These are phyloP conservation scores for Malus hybrid DNA, from an alignment of 331 rosid species.

Conservation along the genomic window DNA sequence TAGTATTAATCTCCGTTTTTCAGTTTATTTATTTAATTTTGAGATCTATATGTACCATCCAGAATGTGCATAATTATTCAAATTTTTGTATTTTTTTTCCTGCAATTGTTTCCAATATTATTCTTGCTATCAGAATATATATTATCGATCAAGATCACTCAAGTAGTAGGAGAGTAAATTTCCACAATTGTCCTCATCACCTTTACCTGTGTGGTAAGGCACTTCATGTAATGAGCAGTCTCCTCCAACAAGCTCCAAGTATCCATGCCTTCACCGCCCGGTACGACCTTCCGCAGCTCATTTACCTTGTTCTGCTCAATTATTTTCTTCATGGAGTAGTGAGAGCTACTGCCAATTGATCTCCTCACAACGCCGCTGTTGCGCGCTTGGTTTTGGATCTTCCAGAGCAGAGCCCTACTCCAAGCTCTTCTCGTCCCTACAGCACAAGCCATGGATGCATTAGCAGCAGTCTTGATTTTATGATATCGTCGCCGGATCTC, in stretches of 20 bases:
- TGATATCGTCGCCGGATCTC: constrained; percentile 19
- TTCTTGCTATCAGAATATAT: background rate
- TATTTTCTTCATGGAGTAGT: background rate
- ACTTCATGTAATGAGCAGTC: constrained; percentile 30
- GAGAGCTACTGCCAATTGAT: background rate
- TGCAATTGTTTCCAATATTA: background rate
- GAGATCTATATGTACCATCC: background rate
- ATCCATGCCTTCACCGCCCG: constrained; percentile 33
- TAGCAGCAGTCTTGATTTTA: constrained; percentile 20
- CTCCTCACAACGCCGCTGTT: background rate
- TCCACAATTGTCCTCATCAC: constrained; percentile 25
- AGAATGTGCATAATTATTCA: background rate
- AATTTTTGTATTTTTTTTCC: background rate
- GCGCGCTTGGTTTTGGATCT: constrained; percentile 1
- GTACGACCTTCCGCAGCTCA: constrained; percentile 22
- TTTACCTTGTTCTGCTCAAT: background rate
- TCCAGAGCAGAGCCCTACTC: constrained; percentile 29
- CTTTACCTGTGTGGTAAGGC: constrained; percentile 36
- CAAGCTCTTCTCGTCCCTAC: constrained; percentile 22
- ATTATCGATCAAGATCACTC: background rate
- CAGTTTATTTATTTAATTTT: background rate
- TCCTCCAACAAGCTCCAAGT: constrained; percentile 29
- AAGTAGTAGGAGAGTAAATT: constrained; percentile 15
- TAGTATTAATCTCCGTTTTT: background rate
- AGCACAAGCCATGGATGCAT: constrained; percentile 32